A percentile compares a stretch with the other conserved stretches of the same genome.
phyloP scores from a whole-genome alignment of 768 basidiomycete genomes.

The Boletus reticulatus region DNA sequence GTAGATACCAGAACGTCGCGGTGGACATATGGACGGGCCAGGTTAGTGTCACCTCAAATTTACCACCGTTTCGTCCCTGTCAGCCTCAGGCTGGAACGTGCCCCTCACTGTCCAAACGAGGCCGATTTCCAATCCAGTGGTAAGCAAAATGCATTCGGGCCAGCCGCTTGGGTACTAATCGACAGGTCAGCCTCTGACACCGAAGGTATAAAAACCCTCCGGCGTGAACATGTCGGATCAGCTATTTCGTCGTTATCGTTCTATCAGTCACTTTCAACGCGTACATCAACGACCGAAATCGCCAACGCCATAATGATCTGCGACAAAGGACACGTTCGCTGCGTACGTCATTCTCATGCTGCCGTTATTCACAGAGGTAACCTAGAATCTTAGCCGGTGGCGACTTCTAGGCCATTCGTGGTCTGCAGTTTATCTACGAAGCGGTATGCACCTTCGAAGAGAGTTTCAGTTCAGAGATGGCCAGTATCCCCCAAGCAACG shows the following conservation, averaged over 20 bases:
- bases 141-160: not conserved
- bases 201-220: not conserved
- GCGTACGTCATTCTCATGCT: not conserved
- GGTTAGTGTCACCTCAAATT: too few species aligned
- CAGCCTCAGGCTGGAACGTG: too few species aligned
- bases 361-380: not conserved
- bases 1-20: too few species aligned
- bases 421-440: not conserved
- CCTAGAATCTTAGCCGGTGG: not conserved
- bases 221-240: not conserved
- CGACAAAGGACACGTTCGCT: not conserved
- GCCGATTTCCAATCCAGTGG: not conserved
- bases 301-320: not conserved
- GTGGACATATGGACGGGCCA: too few species aligned
- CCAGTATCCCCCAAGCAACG: too few species aligned
- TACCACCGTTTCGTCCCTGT: too few species aligned
- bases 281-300: not conserved
- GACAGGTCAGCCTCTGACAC: conserved; percentile 1
- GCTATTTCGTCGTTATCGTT: not conserved
- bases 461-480: too few species aligned
- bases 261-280: not conserved
- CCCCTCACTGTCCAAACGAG: not conserved
- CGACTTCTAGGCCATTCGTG: conserved; percentile 7
- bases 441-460: too few species aligned
- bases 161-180: not conserved